Evolutionary conservation across 2,329 filamentous ascomycete species (phyloP), one percentile per base, ranked within the genome.

Genomic region (Aspergillus texensis): DNA sequence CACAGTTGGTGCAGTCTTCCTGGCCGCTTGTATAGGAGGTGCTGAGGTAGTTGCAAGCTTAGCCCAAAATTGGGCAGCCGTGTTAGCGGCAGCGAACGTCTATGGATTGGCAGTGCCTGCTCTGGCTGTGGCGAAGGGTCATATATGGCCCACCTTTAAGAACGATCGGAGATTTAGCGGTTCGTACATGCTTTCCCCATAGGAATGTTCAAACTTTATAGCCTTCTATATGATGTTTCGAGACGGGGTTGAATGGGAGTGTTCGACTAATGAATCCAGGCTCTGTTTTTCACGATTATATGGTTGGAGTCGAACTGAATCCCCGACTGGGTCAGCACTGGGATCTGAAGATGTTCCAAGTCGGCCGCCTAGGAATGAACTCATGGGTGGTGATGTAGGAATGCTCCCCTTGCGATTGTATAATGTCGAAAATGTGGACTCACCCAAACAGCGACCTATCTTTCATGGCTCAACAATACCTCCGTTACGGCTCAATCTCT

Each of bases 401-500:
- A 50, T 28, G 46, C 21, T 5, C 11, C 43, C 34, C 6, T 16
- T 36, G 14, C 34, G 14, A 16, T 36, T 36, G 34, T 16, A 36
- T 36, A 16, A 16, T 16, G 14, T 36, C 14, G 34, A 16, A 3
- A 16, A n/a, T 41, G 21, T 16, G 21, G 14, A 24, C 43, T 46
- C n/a, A 46, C n/a, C 3, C 2, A 14, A n/a, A 8, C 3, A 64
- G 56, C 12, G 62, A 62, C 24, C 43, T 64, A 12, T 62, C 55
- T n/a, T 56, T 62, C 26, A 54, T 46, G 19, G 56, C 50, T 12
- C 34, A 62, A 9, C 62, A 64, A 24, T 53, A 62, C 21, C 19
- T 30, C 11, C 32, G 19, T 4, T 26, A 53, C 21, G 53, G 58
- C 4, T 34, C 21, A 30, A 26, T 64, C 19, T 43, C 56, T 3